Conservation (phyloP, 805 yeast species). For the Teunomyces kruisii region DNA sequence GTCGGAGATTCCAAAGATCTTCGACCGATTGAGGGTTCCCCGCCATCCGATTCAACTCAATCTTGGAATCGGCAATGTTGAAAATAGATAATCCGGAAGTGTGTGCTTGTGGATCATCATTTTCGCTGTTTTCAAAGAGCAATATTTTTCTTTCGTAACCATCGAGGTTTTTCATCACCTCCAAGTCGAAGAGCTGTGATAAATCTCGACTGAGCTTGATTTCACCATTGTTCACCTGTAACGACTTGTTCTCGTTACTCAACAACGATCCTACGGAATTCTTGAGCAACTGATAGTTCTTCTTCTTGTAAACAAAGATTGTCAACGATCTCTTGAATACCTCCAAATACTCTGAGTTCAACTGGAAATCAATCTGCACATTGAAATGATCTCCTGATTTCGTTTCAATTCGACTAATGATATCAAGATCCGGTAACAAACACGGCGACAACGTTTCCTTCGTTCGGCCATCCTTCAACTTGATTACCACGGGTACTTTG, state of each 20-base stretch:
- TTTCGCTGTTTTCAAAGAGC: slow-evolving; percentile 23
- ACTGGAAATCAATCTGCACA: slow-evolving; percentile 44
- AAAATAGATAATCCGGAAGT: slow-evolving; percentile 42
- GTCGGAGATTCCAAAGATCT: slow-evolving; percentile 62
- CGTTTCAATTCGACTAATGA: slow-evolving; percentile 49
- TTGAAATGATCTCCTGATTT: slow-evolving; percentile 52
- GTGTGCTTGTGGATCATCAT: slow-evolving; percentile 18
- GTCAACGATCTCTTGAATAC: slow-evolving; percentile 46
- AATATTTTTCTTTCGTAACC: slow-evolving; percentile 32
- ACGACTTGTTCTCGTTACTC: slow-evolving; percentile 32
- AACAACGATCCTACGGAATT: slow-evolving; percentile 32
- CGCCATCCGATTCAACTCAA: slow-evolving; percentile 49
- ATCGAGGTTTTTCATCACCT: slow-evolving; percentile 21
- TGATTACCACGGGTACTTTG: slow-evolving; percentile 43
- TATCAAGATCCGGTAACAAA: slow-evolving; percentile 59
- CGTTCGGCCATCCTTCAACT: slow-evolving; percentile 36
- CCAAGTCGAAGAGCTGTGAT: slow-evolving; percentile 20
- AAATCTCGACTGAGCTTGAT: slow-evolving; percentile 25
- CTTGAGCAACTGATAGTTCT: slow-evolving; percentile 38
- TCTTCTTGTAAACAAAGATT: slow-evolving; percentile 51
- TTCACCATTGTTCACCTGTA: slow-evolving; percentile 28
- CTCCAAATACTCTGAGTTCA: slow-evolving; percentile 42
- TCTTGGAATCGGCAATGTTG: slow-evolving; percentile 51
- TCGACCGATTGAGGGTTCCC: slow-evolving; percentile 42
- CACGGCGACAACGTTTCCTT: slow-evolving; percentile 56